Evolutionary conservation across 148 eudicot species (phyloP).

Genomic region (Linanthus parryae): DNA sequence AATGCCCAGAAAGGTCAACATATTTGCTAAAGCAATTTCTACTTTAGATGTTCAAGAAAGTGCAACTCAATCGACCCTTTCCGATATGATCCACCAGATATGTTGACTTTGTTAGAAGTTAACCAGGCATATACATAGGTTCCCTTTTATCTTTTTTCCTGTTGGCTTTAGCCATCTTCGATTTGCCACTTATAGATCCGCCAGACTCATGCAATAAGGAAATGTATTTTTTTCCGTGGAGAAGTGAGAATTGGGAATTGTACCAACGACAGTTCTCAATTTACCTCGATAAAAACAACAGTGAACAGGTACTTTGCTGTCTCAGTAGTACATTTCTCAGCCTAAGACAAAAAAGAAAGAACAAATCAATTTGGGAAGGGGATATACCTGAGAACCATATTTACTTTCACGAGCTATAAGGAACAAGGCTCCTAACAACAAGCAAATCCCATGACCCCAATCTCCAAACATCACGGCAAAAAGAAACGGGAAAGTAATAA

Average conservation of each 20-base stretch:
- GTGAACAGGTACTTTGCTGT: neutral
- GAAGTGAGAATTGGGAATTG: too few relatives aligned
- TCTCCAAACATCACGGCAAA: constrained; percentile 99
- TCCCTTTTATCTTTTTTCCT: too few relatives aligned
- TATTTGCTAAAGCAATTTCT: too few relatives aligned
- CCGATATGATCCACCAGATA: too few relatives aligned
- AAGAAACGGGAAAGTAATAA: constrained; percentile 92
- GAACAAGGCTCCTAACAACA: constrained; percentile 70
- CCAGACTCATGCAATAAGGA: neutral
- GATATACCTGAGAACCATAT: constrained; percentile 69
- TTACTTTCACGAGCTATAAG: constrained; percentile 83
- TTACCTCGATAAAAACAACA: neutral
- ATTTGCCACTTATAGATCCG: too few relatives aligned
- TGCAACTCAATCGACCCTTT: too few relatives aligned
- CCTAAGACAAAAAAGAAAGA: neutral
- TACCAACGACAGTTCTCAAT: constrained; percentile 8
- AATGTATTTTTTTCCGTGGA: too few relatives aligned
- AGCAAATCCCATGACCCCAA: constrained; percentile 99
- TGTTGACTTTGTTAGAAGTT: too few relatives aligned
- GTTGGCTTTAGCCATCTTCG: too few relatives aligned
- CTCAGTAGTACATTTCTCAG: neutral
- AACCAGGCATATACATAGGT: too few relatives aligned
- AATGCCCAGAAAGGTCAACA: too few relatives aligned
- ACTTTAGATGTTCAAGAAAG: too few relatives aligned
- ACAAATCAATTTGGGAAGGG: neutral